Evolutionary conservation across 2,329 filamentous ascomycete species (phyloP), one percentile per base, ranked within the genome.

Genomic region (Purpureocillium lavendulum): DNA sequence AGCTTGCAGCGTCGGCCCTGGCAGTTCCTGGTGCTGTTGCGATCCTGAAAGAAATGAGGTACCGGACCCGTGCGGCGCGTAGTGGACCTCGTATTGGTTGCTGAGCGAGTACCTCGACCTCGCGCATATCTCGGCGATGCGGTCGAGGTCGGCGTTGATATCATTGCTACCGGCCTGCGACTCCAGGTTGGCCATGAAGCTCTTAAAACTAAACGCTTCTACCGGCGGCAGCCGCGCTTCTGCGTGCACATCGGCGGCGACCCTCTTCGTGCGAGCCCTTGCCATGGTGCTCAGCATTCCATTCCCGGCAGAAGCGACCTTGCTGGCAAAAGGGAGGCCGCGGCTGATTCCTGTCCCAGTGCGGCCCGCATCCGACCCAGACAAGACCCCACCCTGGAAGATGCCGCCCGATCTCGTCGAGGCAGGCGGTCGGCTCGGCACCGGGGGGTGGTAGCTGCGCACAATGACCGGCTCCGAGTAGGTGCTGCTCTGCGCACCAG

Each of bases 391-490:
- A 15, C 56, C 45, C 41, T 56, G 57, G 33, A 55, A 42, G 31
- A 56, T 45, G 13, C 56, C 52, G 17, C 54, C 38, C 34, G 34
- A 53, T 29, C 55, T 53, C 26, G 52, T 57, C 14, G 55, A 52
- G 40, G 50, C 55, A 15, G 47, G 48, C 18, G 56, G 56, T 16
- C 61, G 61, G 32, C 50, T 56, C 12, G 58, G 51, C 17, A 51
- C 61, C 10, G 62, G 67, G 2, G 73, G 70, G 33, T 73, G 76
- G 52, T 82, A 81, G 36, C 76, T 81, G 42, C 76, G 70, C 17
- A 82, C 78, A 30, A 82, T 73, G 41, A 82, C 75, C n/a, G 78
- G 78, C 45, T 80, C 75, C 3, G 73, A 79, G 51, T 77, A 79
- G 30, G 75, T 80, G 47, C 66, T 75, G 57, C 62, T 76, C 50